Conservation (phyloP, 306 rosid genomes). For the Glycyrrhiza uralensis region DNA sequence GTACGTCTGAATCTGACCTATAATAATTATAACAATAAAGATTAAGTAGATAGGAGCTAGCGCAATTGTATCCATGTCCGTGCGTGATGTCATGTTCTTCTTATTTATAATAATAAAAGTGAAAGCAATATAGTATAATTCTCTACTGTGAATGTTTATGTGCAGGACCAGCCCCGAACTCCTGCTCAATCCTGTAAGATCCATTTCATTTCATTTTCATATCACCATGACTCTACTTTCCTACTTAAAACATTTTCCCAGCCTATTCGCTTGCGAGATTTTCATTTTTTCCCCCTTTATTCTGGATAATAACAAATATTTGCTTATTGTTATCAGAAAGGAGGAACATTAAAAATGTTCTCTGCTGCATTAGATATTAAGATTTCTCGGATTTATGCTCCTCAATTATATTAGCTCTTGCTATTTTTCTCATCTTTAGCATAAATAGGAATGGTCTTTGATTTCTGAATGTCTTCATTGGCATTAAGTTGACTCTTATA, state of each 20-base stretch:
- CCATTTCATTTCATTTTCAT: constrained; percentile 18
- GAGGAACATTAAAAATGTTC: neutral
- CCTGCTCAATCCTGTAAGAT: constrained; percentile 83
- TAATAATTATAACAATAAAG: too few species aligned
- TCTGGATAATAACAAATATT: neutral
- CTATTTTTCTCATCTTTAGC: neutral
- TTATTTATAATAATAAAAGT: too few species aligned
- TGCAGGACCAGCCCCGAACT: constrained; percentile 95
- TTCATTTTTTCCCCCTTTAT: neutral
- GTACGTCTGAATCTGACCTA: neutral
- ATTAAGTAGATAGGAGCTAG: too few species aligned
- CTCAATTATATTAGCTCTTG: neutral
- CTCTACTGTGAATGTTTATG: neutral
- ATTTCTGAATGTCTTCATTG: neutral
- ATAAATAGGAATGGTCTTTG: neutral
- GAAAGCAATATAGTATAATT: neutral
- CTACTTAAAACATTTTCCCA: neutral
- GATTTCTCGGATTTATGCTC: neutral
- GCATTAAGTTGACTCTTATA: neutral
- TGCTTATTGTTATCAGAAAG: neutral
- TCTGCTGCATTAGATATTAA: neutral
- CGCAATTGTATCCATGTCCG: neutral
- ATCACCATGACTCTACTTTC: neutral
- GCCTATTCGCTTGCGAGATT: neutral
- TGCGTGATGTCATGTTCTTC: too few species aligned